Conservation (phyloP, 2,329 filamentous ascomycete species). For the Ascosphaera aggregata region DNA sequence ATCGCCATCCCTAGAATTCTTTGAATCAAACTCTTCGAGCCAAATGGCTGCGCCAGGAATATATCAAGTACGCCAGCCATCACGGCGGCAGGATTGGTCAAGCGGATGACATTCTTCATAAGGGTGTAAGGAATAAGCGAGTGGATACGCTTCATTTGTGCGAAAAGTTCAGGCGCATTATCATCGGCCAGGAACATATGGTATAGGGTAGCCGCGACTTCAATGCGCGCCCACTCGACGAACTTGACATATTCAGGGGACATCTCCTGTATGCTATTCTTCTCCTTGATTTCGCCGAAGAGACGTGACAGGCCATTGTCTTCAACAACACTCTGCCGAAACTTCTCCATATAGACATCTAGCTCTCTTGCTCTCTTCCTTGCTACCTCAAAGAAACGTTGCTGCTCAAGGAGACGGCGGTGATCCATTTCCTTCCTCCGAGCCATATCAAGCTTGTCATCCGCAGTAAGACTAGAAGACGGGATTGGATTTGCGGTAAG, state of each 20-base stretch:
- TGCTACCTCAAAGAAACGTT: constrained; percentile 86
- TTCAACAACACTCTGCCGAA: constrained; percentile 43
- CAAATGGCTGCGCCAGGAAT: constrained; percentile 88
- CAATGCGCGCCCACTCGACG: constrained; percentile 92
- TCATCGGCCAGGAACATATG: constrained; percentile 95
- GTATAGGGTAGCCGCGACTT: constrained; percentile 89
- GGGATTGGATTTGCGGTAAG: constrained; percentile 48
- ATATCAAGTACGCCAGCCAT: constrained; percentile 92
- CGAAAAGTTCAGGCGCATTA: constrained; percentile 90
- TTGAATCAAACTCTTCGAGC: constrained; percentile 71
- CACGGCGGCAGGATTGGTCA: constrained; percentile 87
- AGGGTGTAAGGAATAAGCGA: constrained; percentile 82
- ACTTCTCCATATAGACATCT: constrained; percentile 91
- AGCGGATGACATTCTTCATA: constrained; percentile 89
- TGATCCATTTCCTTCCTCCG: constrained; percentile 64
- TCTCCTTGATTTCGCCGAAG: constrained; percentile 80
- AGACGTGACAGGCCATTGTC: constrained; percentile 75
- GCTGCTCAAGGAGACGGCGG: constrained; percentile 76
- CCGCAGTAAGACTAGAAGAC: constrained; percentile 35
- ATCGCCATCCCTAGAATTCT: constrained; percentile 83
- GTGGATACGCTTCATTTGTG: constrained; percentile 82
- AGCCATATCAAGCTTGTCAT: constrained; percentile 62
- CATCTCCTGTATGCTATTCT: constrained; percentile 65
- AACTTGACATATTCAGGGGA: constrained; percentile 96
- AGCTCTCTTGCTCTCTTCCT: constrained; percentile 72